Percentiles rank a stretch among this genome's conserved stretches.
These are phyloP conservation scores for Telfairia occidentalis DNA, from an alignment of 331 rosid genomes.

Conservation along the genomic window DNA sequence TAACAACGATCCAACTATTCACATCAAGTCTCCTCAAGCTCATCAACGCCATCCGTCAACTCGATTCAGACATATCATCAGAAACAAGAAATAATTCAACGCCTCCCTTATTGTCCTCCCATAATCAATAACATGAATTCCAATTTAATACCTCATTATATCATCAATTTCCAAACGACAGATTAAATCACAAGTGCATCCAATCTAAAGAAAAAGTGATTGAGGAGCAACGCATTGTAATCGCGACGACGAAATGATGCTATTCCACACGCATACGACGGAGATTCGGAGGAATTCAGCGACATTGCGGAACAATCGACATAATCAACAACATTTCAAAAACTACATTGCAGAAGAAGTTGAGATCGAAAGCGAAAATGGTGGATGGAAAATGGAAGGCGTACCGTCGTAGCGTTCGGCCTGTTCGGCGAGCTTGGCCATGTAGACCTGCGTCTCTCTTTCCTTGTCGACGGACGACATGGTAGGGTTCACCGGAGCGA, in stretches of 20 bases:
- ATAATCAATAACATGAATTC: not conserved
- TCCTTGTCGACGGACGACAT: slow-evolving; percentile 70
- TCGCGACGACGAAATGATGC: not conserved
- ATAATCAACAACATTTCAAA: not conserved
- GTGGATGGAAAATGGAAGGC: not conserved
- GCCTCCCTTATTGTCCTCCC: not conserved
- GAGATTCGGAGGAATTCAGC: not conserved
- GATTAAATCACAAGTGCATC: not conserved
- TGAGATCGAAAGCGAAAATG: not conserved
- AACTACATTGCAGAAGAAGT: slow-evolving; percentile 1
- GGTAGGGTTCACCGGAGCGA: slow-evolving; percentile 22
- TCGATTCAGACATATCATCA: not conserved
- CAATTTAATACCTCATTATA: not conserved
- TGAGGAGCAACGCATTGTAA: not conserved
- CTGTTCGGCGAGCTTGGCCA: slow-evolving; percentile 95
- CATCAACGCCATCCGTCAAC: not conserved
- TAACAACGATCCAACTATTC: not conserved
- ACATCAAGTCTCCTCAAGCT: not conserved
- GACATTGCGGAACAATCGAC: not conserved
- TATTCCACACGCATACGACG: not conserved
- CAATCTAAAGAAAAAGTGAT: not conserved
- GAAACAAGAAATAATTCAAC: not conserved
- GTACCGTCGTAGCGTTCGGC: slow-evolving; percentile 94
- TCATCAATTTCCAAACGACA: not conserved
- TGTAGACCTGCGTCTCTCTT: slow-evolving; percentile 89